Conservation (phyloP, 2,329 filamentous ascomycete species). For the Alternaria longipes region DNA sequence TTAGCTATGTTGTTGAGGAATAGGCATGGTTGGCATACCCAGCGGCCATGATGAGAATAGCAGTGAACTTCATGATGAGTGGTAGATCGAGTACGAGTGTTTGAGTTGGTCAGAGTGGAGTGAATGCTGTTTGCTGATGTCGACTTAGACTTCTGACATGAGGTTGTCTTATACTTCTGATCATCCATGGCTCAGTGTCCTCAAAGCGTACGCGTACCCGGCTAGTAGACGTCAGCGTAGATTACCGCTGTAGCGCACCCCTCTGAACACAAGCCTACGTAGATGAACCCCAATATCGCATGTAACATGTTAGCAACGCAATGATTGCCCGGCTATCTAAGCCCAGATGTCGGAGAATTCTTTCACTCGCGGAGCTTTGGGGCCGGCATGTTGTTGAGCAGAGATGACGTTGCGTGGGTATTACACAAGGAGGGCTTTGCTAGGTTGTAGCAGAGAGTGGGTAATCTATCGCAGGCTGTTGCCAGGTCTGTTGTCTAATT, state of each 20-base stretch:
- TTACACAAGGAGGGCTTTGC: neutral
- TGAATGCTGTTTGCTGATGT: neutral
- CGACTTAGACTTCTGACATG: conserved; percentile 1
- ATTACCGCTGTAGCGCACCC: neutral
- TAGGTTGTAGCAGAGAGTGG: neutral
- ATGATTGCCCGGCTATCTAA: conserved; percentile 1
- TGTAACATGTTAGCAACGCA: neutral
- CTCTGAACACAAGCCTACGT: conserved; percentile 1
- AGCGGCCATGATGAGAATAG: conserved; percentile 19
- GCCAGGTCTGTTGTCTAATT: neutral
- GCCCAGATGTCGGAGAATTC: conserved; percentile 7
- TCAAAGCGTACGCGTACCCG: neutral
- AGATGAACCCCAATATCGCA: conserved; percentile 22
- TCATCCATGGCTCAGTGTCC: neutral
- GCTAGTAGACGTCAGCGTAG: neutral
- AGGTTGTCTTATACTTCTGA: conserved; percentile 4
- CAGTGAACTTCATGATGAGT: conserved; percentile 20
- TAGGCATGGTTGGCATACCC: conserved; percentile 8
- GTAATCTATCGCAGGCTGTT: conserved; percentile 9
- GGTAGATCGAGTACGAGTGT: neutral
- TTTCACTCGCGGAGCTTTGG: neutral
- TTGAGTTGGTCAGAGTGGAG: neutral
- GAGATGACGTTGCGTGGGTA: neutral
- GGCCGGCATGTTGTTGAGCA: neutral
- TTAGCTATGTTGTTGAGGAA: conserved; percentile 1